Conservation (phyloP, 352 stramenopile species). For the Phytopythium mirpurense region DNA sequence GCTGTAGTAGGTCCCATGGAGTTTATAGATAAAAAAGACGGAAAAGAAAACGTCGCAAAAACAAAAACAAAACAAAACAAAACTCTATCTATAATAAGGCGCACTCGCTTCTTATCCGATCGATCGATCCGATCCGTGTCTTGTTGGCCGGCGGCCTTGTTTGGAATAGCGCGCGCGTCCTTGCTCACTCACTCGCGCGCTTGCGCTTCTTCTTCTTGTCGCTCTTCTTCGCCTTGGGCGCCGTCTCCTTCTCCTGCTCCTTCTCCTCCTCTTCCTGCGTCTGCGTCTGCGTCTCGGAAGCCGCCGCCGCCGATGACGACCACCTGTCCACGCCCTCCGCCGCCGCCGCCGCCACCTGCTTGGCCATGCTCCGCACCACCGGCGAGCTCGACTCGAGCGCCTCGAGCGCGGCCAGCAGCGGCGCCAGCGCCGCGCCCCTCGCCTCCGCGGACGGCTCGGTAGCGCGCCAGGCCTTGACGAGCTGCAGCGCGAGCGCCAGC, state of each 20-base stretch:
- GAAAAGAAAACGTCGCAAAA: no score
- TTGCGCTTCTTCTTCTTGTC: slow-evolving; percentile 68
- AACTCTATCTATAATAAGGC: slow-evolving; percentile 21
- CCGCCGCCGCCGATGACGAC: no score
- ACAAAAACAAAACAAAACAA: slow-evolving; percentile 11
- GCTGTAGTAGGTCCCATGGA: no score
- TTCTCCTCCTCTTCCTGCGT: no score
- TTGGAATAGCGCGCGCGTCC: no score
- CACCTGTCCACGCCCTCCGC: slow-evolving; percentile 16
- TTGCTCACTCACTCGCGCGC: slow-evolving; percentile 18
- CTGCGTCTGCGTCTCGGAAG: no score
- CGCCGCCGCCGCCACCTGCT: slow-evolving; percentile 46
- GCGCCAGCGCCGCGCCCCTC: slow-evolving; percentile 18
- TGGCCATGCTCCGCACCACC: slow-evolving; percentile 69
- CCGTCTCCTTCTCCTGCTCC: slow-evolving; percentile 10
- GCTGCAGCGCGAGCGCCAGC: slow-evolving; percentile 54
- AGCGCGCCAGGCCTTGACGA: slow-evolving; percentile 54
- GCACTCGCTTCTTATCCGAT: not conserved
- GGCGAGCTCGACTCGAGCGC: slow-evolving; percentile 52
- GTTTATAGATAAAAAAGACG: slow-evolving; percentile 1
- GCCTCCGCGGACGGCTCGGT: slow-evolving; percentile 12
- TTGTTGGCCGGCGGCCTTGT: no score
- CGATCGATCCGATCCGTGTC: no score
- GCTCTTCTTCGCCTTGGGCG: slow-evolving; percentile 14
- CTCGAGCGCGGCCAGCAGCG: slow-evolving; percentile 37